phyloP scores from a whole-genome alignment of 148 eudicot genomes.

The Beta vulgaris region DNA sequence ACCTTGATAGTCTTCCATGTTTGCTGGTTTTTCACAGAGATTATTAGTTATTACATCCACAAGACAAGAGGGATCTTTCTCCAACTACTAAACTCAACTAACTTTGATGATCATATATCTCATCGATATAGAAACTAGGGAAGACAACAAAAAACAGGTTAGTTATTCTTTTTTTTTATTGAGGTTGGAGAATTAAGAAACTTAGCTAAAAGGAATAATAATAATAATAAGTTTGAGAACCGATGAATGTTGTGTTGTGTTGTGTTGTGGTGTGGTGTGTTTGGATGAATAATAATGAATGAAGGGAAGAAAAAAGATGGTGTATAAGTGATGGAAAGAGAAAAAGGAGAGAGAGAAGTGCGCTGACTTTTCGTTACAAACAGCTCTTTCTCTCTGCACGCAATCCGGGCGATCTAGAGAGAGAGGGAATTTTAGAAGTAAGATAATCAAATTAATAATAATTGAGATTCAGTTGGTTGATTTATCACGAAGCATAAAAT shows the following conservation, averaged over 20 bases:
- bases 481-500: neutral
- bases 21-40: neutral
- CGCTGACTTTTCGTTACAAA: slow-evolving; percentile 69
- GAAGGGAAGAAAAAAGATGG: slow-evolving; percentile 13
- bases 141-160: no score
- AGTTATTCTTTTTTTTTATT: no score
- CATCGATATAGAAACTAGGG: no score
- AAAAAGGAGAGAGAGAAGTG: slow-evolving; percentile 34
- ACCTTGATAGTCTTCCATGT: slow-evolving; percentile 54
- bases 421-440: neutral
- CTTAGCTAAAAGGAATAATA: neutral
- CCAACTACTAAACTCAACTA: no score
- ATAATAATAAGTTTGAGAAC: slow-evolving; percentile 2
- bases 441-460: neutral
- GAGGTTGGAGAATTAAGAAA: neutral
- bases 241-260: no score
- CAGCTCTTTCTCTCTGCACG: slow-evolving; percentile 38
- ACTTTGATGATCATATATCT: no score
- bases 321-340: slow-evolving; percentile 14
- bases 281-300: neutral
- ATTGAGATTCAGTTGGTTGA: neutral
- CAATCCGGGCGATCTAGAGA: slow-evolving; percentile 30
- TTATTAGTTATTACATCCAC: neutral
- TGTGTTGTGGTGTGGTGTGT: no score
- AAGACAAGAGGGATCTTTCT: neutral